Evolutionary conservation across 140 eudicot species (phyloP), one percentile per base, ranked within the genome.

Genomic region (Senecio squalidus): DNA sequence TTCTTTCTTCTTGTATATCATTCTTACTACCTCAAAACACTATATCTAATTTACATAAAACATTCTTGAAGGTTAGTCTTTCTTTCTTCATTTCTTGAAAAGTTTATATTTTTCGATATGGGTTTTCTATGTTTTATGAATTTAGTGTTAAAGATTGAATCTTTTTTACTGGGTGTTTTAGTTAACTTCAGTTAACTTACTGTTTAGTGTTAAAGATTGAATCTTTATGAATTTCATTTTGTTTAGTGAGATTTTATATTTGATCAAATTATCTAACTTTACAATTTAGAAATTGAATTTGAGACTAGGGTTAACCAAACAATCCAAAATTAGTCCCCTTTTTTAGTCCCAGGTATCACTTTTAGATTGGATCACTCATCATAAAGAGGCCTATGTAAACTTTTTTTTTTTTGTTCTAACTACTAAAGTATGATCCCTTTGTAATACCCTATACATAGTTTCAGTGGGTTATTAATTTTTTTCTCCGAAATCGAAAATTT

Each of bases 311-410:
- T 52, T 39, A 34, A 60, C n/a, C 18, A 59, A 5, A 49, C n/a
- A 26, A 49, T 38, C 59, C 41, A 11, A 4, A 48, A 68, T 2
- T 31, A 58, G 8, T 22, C 22, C 17, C 1, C 68, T 26, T 34
- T 69, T 36, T 8, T 69, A 53, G 50, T 51, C 71, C 53, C 45
- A 24, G 5, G 2, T 27, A 38, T 51, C 64, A 61, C 51, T 43
- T 61, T 33, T 70, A 30, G 76, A 53, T 62, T 62, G 76, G 70
- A 40, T 70, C 71, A 53, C n/a, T 62, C 16, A 26, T 58, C 26
- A 27, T 20, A 55, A 44, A n/a, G n/a, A n/a, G n/a, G n/a, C n/a
- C 44, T 55, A 26, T 28, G 21, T 50, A 24, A 0, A 4, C 2
- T 26, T 1, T 52, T 56, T 17, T 24, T 51, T 56, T 9, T 11